Conservation (phyloP, 768 basidiomycete genomes). For the Astraeus odoratus region DNA sequence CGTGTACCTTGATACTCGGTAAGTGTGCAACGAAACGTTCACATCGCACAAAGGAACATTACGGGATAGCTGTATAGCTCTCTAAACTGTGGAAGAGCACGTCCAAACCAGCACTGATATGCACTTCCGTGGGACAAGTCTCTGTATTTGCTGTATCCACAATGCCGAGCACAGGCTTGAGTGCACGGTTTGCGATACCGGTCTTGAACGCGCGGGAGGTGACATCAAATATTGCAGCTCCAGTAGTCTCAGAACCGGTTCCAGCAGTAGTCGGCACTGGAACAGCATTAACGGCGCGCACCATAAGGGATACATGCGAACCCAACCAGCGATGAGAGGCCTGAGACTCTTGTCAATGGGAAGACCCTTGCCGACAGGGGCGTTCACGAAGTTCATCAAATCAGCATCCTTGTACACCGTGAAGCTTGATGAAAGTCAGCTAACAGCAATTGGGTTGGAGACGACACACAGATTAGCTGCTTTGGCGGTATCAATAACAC, state of each 20-base stretch:
- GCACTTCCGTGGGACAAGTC: constrained; percentile 84
- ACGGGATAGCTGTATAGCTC: constrained; percentile 92
- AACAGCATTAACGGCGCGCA: constrained; percentile 1
- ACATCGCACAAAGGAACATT: constrained; percentile 19
- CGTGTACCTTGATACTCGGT: constrained; percentile 54
- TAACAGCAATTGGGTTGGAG: neutral
- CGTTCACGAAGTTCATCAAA: constrained; percentile 95
- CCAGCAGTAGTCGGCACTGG: constrained; percentile 72
- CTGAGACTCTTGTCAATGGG: constrained; percentile 69
- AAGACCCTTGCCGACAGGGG: constrained; percentile 87
- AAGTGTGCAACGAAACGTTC: constrained; percentile 3
- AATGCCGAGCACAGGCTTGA: constrained; percentile 85
- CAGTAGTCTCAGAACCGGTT: constrained; percentile 93
- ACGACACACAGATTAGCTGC: constrained; percentile 77
- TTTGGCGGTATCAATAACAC: constrained; percentile 94
- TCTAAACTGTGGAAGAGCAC: constrained; percentile 96
- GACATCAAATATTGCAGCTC: constrained; percentile 90
- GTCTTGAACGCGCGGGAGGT: constrained; percentile 93
- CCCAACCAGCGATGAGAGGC: constrained; percentile 76
- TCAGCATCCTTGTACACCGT: constrained; percentile 89
- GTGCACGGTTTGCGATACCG: constrained; percentile 86
- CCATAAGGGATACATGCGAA: neutral
- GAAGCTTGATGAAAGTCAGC: constrained; percentile 43
- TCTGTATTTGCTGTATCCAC: constrained; percentile 89
- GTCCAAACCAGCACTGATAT: constrained; percentile 92